Evolutionary conservation across 179 eudicot species (phyloP).

Genomic region (Beta macrorhiza): DNA sequence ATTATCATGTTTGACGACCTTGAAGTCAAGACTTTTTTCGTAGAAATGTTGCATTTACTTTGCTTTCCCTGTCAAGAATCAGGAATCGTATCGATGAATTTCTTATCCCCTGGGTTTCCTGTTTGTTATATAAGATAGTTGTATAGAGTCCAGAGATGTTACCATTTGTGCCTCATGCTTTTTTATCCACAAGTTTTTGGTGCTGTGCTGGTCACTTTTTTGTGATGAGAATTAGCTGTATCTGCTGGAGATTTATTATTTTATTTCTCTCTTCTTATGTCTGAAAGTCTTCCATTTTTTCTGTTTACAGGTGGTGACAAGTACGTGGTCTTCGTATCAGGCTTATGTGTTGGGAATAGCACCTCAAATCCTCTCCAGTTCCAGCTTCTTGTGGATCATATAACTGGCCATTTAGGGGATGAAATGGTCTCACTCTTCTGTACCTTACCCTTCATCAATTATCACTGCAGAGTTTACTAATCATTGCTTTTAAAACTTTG

Average conservation of each 20-base stretch:
- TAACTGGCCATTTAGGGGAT: constrained; percentile 94
- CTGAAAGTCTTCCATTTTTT: constrained; percentile 17
- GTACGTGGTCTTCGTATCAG: constrained; percentile 78
- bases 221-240: background rate
- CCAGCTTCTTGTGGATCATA: constrained; percentile 92
- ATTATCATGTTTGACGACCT: background rate
- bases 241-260: background rate
- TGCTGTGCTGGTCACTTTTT: background rate
- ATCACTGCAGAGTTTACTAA: constrained; percentile 10
- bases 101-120: background rate
- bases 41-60: background rate
- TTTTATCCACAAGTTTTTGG: background rate
- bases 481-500: constrained; percentile 20
- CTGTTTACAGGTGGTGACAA: constrained; percentile 73
- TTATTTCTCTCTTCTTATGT: background rate
- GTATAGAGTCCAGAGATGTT: background rate
- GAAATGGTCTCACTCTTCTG: constrained; percentile 54
- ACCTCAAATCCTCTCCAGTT: constrained; percentile 74
- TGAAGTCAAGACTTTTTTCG: background rate
- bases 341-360: constrained; percentile 70
- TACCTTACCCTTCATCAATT: constrained; percentile 8
- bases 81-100: background rate
- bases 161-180: background rate
- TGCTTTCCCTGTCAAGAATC: background rate
- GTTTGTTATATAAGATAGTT: background rate